Evolutionary conservation across 2,329 filamentous ascomycete genomes (phyloP).

Genomic region (Claviceps spartinae): DNA sequence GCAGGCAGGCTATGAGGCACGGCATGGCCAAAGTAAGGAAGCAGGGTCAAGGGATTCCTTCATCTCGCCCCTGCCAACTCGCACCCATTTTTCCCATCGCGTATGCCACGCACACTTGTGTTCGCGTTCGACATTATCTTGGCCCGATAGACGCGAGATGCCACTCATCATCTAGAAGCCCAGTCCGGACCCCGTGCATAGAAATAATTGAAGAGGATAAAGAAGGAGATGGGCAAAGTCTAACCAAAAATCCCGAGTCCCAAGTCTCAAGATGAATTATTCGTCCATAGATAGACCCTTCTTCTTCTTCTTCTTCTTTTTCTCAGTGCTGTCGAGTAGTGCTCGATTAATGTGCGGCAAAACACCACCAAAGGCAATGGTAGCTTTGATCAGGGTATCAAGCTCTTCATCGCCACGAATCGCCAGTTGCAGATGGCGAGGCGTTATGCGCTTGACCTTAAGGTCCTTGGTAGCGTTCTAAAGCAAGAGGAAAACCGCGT

Average conservation of each 20-base stretch:
- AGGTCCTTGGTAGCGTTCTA: conserved; percentile 97
- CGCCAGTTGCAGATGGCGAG: conserved; percentile 91
- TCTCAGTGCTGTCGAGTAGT: conserved; percentile 51
- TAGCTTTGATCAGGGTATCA: conserved; percentile 92
- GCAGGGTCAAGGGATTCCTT: background rate
- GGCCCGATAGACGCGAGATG: conserved; percentile 1
- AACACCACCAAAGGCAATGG: conserved; percentile 96
- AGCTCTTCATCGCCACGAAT: conserved; percentile 98
- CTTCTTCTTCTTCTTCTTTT: conserved; percentile 99
- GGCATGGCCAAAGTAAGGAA: no score
- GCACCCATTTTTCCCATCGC: background rate
- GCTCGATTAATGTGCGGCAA: conserved; percentile 98
- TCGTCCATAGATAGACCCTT: conserved; percentile 46
- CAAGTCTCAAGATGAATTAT: conserved; percentile 13
- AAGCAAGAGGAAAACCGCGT: background rate
- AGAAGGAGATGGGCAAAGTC: background rate
- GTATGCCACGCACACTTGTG: background rate
- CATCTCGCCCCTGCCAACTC: no score
- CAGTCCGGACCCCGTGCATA: background rate
- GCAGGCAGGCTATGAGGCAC: no score
- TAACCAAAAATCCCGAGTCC: conserved; percentile 8
- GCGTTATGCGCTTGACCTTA: conserved; percentile 99
- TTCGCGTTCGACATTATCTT: background rate
- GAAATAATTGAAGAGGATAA: conserved; percentile 5
- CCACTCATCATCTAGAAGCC: conserved; percentile 1